Evolutionary conservation across 495 filamentous ascomycete genomes (phyloP).

Genomic region (Aspergillus indologenus): DNA sequence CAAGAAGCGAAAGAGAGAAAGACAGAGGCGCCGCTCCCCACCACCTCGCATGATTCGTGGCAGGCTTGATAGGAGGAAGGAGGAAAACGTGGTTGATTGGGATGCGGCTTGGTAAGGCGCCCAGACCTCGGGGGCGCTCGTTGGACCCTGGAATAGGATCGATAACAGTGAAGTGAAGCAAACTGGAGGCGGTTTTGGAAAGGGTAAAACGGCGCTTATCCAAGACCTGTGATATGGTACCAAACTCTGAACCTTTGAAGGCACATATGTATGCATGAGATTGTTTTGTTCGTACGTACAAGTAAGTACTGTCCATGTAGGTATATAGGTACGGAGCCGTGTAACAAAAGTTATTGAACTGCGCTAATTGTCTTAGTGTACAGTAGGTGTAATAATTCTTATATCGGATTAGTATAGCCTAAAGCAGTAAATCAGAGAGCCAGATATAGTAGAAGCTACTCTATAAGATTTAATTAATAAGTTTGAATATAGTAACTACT

Average conservation of each 20-base stretch:
- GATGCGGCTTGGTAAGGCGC: neutral
- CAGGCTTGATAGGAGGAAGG: constrained; percentile 1
- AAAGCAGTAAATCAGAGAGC: neutral
- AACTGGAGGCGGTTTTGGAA: neutral
- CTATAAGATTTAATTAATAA: too few species aligned
- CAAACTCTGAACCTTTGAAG: constrained; percentile 15
- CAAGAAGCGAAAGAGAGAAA: too few species aligned
- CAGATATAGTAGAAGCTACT: too few species aligned
- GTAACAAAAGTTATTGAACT: too few species aligned
- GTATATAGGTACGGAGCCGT: too few species aligned
- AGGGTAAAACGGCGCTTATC: constrained; percentile 18
- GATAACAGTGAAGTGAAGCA: neutral
- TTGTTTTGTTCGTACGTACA: too few species aligned
- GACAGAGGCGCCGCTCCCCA: too few species aligned
- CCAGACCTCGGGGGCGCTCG: neutral
- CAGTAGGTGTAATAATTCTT: too few species aligned
- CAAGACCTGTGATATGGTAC: constrained; percentile 22
- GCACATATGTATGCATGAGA: neutral
- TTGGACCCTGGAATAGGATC: neutral
- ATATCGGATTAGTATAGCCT: neutral
- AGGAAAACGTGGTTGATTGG: neutral
- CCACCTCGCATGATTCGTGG: neutral
- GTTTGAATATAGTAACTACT: too few species aligned
- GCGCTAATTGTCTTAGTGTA: too few species aligned
- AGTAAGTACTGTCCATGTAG: too few species aligned